Evolutionary conservation across 768 basidiomycete species (phyloP), one percentile per base, ranked within the genome.

Genomic region (Suillus alpinus): DNA sequence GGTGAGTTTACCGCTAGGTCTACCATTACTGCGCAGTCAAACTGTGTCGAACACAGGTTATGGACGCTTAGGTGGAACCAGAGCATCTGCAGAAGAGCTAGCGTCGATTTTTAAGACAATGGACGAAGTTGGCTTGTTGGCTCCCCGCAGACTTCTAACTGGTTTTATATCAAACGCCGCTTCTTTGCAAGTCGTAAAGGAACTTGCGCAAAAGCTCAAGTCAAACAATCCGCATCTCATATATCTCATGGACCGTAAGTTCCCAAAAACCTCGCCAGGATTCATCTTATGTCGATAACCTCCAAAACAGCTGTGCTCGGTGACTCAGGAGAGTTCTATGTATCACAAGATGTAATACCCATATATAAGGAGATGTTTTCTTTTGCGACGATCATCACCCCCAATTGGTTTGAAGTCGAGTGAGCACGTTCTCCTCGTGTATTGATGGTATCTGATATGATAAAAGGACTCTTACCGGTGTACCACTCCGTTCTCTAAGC

Each of bases 361-460:
- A 81, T 93, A 41, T 98, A 99, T 77, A 85, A 87, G 50, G 76
- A 81, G 44, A 83, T 95, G 76, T 79, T 96, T 1, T 79, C 86
- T n/a, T 76, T 86, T n/a, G 89, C 97, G 3, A 92, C 92, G 0
- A 87, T 98, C 52, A 98, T 98, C 65, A 94, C 97, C 0, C 97
- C 97, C 0, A 99, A 99, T 70, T 97, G 95, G 86, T 99, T 95
- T 67, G 97, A 99, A 78, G 91, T 90, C 63, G 96, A 98, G 94
- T 95, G 71, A 73, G 69, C 62, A 43, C n/a, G 16, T 31, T 47
- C 58, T 12, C 46, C 6, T 46, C 29, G 16, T 10, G 9, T 31
- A 20, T 23, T 32, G 31, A 44, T 52, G 59, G 29, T 61, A 41
- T 59, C 32, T 34, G 20, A 40, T 34, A 56, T 26, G 58, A 60